Base-by-base conservation (phyloP, 345 rosid genomes). In the Salix brachista region DNA sequence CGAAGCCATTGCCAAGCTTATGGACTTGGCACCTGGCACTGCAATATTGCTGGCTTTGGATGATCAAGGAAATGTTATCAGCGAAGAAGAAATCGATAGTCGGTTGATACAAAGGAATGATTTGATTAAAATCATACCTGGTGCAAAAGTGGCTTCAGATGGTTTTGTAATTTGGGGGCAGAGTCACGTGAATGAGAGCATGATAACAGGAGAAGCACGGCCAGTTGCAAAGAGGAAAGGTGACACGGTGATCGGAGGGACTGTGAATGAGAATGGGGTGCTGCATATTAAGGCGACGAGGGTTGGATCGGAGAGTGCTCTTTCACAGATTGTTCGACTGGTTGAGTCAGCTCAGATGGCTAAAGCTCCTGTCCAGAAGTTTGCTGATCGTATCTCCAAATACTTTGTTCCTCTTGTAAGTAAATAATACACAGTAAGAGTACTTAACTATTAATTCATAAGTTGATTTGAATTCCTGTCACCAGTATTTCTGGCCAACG, bases 331-430 rank as follows among this genome's bases (percentile, higher is more conserved):
- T 79, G 98, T 95, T 76, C 90, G 91, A 28, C 94, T 93, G 1
- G 98, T 95, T 34, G 98, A 95, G 78, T 93, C 98, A 0, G 99
- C 99, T 5, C 99, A 95, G 84, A 81, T 93, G 86, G 97, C 99
- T 25, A 93, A 93, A 88, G 99, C 99, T 67, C 99, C 99, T 0
- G 97, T 91, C 0, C 99, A 95, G 89, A 95, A 95, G 82, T 85
- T 95, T 48, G 98, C 98, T 37, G 99, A 95, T 72, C 90, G 97
- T 5, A 90, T 93, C 70, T 91, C 98, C 69, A 91, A 90, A 74
- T 91, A 48, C 77, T 95, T 95, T 78, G 99, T 93, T 79, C 99
- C 99, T 72, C 77, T 91, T 88, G 99, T 92, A 75, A 83, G 85
- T 54, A 1, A 19, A 54, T 18, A 69, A 19, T 60, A 13, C 32